Evolutionary conservation across 2,329 filamentous ascomycete genomes (phyloP), one percentile per base, ranked within the genome.

Genomic region (Triangularia setosa): DNA sequence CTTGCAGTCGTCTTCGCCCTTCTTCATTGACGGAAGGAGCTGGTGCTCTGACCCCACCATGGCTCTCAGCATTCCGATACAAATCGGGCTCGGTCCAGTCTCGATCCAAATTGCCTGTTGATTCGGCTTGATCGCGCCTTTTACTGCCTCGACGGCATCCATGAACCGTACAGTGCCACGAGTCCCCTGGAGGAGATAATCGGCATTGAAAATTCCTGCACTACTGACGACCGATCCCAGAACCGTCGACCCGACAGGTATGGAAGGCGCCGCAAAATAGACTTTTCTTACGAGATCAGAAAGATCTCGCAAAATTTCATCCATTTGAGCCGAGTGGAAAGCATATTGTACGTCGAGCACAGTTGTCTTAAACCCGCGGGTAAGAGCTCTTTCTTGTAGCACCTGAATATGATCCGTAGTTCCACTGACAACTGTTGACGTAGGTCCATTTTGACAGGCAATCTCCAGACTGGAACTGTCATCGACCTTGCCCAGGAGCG

Each of bases 401-500:
- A 76, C 72, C 2, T 75, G 70, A 23, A 84, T 77, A 55, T 81
- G 75, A 0, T 72, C 71, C 0, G 77, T 76, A 2, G 71, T 69
- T 3, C 82, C 83, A 23, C 78, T 78, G 16, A 95, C 79, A 1
- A 95, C 91, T 11, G 87, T 92, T 72, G 91, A 89, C 54, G 85
- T 80, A 0, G 88, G 86, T 0, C 88, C 86, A 70, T 95, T 96
- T 73, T 92, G 83, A 77, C 92, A 95, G 12, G 91, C 88, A 27
- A 84, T 53, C 33, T 64, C 62, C 33, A 48, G 64, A 48, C n/a
- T 11, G 24, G 35, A 24, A 23, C 16, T 9, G 14, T 4, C 69
- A 27, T 82, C 82, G 58, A 80, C 72, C 14, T 71, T 71, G 16
- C 73, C 80, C 69, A 76, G 75, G 16, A 85, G 79, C 61, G 80